Evolutionary conservation across 2,329 filamentous ascomycete species (phyloP), one percentile per base, ranked within the genome.

Genomic region (Aquanectria penicillioides): DNA sequence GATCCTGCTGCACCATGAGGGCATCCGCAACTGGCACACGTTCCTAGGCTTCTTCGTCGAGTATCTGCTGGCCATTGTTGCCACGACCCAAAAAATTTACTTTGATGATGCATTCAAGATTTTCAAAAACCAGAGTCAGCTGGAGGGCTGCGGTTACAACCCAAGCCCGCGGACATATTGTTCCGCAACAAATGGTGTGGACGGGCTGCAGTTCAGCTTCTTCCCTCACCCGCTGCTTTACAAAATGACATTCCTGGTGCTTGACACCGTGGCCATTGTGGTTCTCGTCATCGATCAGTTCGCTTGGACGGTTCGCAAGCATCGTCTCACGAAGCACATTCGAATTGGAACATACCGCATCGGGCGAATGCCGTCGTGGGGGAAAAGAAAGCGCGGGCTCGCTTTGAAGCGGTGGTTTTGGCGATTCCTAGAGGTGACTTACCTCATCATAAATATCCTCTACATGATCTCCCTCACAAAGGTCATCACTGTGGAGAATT

Each of bases 1-100:
- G 63, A 62, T 77, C 5, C 76, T 74, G 53, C 67, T 77, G 28
- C 75, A 77, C 53, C 72, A 76, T 40, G 75, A 77, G 40, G 75
- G 75, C 12, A 77, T 77, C 31, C 73, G 74, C 25, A 77, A 76
- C 51, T 77, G 75, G 75, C 75, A 77, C 34, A 77, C 75, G 2
- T 77, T 77, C 46, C 49, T 77, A 7, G 75, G 75, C n/a, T 77
- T 77, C 66, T 70, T 73, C 15, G 70, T 73, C 50, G 75, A 77
- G 49, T 77, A 77, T 43, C 41, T 77, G 5, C 70, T 77, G 2
- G 75, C 75, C 31, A 71, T 76, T 46, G 66, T 77, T n/a, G 74
- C 75, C 10, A 71, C 75, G 4, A 74, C 71, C 11, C 75, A 77
- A 49, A 74, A 72, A 54, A 69, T 77, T 20, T 69, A 69, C 46